phyloP scores from a whole-genome alignment of 805 yeast species.

The Zygosaccharomyces siamensis region DNA sequence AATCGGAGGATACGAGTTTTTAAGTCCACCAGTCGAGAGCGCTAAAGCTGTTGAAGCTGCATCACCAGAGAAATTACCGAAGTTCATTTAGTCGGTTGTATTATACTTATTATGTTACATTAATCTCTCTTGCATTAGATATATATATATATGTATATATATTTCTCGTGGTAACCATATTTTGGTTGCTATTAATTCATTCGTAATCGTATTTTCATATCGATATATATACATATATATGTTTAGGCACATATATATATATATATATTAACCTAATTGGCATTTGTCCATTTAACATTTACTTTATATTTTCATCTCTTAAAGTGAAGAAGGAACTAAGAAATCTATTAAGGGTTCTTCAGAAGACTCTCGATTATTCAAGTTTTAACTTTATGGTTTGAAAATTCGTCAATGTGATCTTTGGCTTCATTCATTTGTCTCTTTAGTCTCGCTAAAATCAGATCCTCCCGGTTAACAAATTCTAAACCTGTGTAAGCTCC shows the following conservation, averaged over 20 bases:
- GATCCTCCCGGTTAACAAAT: slow-evolving; percentile 20
- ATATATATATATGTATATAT: too few species aligned
- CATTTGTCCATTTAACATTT: not conserved
- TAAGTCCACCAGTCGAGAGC: slow-evolving; percentile 55
- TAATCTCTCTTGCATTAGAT: slow-evolving; percentile 5
- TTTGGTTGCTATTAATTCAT: not conserved
- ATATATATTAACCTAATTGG: too few species aligned
- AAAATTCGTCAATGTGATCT: not conserved
- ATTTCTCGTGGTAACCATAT: not conserved
- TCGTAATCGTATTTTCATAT: not conserved
- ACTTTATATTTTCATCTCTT: not conserved
- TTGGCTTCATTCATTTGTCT: slow-evolving; percentile 7
- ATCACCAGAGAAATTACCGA: slow-evolving; percentile 53
- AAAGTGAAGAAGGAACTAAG: not conserved
- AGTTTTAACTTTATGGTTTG: slow-evolving; percentile 1
- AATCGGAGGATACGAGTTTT: slow-evolving; percentile 41
- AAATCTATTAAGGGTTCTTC: not conserved
- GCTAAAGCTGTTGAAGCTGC: slow-evolving; percentile 56
- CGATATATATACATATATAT: not conserved
- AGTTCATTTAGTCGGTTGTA: slow-evolving; percentile 27
- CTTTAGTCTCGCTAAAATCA: slow-evolving; percentile 22
- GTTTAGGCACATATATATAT: too few species aligned
- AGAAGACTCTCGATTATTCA: slow-evolving; percentile 4
- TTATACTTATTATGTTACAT: slow-evolving; percentile 11
- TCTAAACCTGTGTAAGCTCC: slow-evolving; percentile 27